phyloP scores from a whole-genome alignment of 495 filamentous ascomycete species.

The Margaritispora aquatica region DNA sequence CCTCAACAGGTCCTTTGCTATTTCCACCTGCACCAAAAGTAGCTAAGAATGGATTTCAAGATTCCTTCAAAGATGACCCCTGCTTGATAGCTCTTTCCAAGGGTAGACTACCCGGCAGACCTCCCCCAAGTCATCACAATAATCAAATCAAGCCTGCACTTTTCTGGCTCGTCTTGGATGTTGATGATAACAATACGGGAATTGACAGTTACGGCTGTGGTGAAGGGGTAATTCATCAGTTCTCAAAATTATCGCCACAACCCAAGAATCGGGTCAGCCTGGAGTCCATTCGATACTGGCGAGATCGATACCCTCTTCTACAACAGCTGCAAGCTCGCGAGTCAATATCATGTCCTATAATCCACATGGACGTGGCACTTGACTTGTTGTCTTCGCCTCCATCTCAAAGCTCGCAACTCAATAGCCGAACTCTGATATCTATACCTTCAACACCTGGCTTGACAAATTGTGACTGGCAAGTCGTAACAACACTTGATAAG shows the following conservation, averaged over 20 bases:
- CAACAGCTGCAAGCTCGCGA: slow-evolving; percentile 18
- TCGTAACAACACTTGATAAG: slow-evolving; percentile 39
- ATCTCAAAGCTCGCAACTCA: slow-evolving; percentile 40
- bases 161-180: slow-evolving; percentile 24
- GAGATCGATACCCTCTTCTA: slow-evolving; percentile 17
- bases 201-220: slow-evolving; percentile 22
- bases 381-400: slow-evolving; percentile 36
- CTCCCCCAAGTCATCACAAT: slow-evolving; percentile 31
- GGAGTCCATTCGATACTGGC: slow-evolving; percentile 17
- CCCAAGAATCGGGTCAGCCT: slow-evolving; percentile 1
- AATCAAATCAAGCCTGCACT: slow-evolving; percentile 29
- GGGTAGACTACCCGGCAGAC: slow-evolving; percentile 39
- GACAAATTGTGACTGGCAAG: slow-evolving; percentile 41
- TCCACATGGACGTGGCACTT: slow-evolving; percentile 44
- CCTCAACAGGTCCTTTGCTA: slow-evolving; percentile 26
- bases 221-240: slow-evolving; percentile 31
- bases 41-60: slow-evolving; percentile 34
- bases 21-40: slow-evolving; percentile 20
- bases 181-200: slow-evolving; percentile 20
- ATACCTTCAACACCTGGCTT: slow-evolving; percentile 33
- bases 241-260: slow-evolving; percentile 30
- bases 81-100: slow-evolving; percentile 45
- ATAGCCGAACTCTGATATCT: slow-evolving; percentile 40
- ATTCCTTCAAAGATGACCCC: slow-evolving; percentile 47
- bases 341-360: slow-evolving; percentile 39